Evolutionary conservation across 2,329 filamentous ascomycete genomes (phyloP).

Genomic region (Fusarium lateritium): DNA sequence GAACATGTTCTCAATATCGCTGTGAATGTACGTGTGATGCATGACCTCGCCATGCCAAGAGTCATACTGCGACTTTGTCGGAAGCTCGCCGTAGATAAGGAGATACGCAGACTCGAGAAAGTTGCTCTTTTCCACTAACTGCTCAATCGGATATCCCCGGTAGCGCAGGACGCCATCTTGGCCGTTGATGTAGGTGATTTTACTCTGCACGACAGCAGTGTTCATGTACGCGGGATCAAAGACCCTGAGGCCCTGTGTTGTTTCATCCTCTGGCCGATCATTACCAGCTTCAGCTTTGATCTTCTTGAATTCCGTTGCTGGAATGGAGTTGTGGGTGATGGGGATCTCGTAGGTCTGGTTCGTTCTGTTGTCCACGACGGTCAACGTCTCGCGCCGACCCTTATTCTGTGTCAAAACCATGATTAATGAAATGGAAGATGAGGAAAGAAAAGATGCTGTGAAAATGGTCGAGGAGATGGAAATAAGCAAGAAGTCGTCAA

Average conservation of each 20-base stretch:
- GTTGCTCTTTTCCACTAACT: conserved; percentile 64
- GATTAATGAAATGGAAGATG: neutral
- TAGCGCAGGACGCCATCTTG: conserved; percentile 66
- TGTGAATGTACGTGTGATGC: conserved; percentile 66
- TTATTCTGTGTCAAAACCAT: conserved; percentile 25
- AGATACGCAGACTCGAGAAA: conserved; percentile 66
- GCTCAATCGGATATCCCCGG: conserved; percentile 66
- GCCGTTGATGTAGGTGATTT: conserved; percentile 68
- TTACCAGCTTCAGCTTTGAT: conserved; percentile 57
- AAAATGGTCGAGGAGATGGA: neutral
- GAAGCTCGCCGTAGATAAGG: conserved; percentile 67
- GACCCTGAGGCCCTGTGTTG: conserved; percentile 63
- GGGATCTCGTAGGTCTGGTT: conserved; percentile 64
- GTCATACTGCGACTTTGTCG: conserved; percentile 58
- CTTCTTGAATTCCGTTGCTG: conserved; percentile 66
- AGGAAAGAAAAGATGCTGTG: neutral
- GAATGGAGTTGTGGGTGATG: conserved; percentile 65
- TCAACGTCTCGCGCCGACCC: conserved; percentile 53
- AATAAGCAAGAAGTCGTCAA: conserved; percentile 9
- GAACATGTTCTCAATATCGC: conserved; percentile 65
- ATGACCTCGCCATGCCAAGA: conserved; percentile 64
- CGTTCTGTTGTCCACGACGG: conserved; percentile 65
- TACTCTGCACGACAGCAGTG: conserved; percentile 64
- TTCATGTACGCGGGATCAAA: conserved; percentile 69
- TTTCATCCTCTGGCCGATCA: conserved; percentile 62